Evolutionary conservation across 352 stramenopile species (phyloP).

Genomic region (Bremia lactucae): DNA sequence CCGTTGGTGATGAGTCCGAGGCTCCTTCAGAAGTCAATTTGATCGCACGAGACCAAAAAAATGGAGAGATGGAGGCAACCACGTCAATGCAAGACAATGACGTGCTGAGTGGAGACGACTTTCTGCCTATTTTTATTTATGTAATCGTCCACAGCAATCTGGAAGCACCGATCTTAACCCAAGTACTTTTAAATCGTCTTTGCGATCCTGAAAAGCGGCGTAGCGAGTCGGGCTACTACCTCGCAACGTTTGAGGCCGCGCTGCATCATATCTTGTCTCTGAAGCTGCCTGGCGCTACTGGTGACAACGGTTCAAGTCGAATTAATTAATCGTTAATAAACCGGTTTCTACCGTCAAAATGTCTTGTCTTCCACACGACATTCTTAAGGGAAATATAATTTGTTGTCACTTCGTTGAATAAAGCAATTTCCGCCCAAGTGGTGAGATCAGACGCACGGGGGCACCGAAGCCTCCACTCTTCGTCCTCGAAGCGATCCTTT

Average conservation of each 20-base stretch:
- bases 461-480: background rate
- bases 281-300: constrained; percentile 21
- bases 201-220: constrained; percentile 77
- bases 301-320: constrained; percentile 12
- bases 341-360: background rate
- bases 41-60: constrained; percentile 2
- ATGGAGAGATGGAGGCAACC: constrained; percentile 4
- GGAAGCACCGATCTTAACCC: constrained; percentile 61
- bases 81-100: constrained; percentile 38
- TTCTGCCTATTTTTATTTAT: constrained; percentile 85
- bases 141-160: constrained; percentile 79
- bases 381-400: constrained; percentile 8
- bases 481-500: background rate
- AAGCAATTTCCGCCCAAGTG: constrained; percentile 6
- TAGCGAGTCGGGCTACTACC: constrained; percentile 82
- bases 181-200: constrained; percentile 73
- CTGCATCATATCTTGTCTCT: constrained; percentile 72
- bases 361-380: constrained; percentile 1
- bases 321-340: constrained; percentile 7
- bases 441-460: background rate
- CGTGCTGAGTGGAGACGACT: constrained; percentile 76
- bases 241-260: constrained; percentile 74
- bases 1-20: constrained; percentile 17
- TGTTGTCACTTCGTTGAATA: constrained; percentile 10
- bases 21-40: constrained; percentile 7